Base-by-base conservation (phyloP, 768 basidiomycete species). In the Trametes cingulata region DNA sequence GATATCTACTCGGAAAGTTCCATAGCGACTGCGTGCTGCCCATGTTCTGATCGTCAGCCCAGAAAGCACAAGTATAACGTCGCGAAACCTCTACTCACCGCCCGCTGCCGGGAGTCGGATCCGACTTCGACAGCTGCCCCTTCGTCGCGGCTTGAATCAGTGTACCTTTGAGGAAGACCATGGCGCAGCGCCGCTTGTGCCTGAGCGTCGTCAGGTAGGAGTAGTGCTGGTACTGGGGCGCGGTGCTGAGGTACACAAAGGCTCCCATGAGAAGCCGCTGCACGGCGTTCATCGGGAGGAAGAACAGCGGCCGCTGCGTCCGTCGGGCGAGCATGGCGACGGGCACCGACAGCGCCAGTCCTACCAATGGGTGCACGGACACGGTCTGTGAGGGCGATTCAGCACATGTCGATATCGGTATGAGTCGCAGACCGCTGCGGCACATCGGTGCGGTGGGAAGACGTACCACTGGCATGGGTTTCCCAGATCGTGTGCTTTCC, bases 311-410 rank as follows among this genome's bases (percentile, higher is more conserved):
- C 4, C 24, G 24, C 25, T 22, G 17, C 25, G 39, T 19, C 25
- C 55, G 43, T 17, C 55, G 55, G 6, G 55, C 55, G 5, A 37
- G 22, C 46, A 49, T 49, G 9, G 55, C 46, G 1, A 56, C 19
- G 4, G 55, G 55, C 1, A 49, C 29, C 5, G 25, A 29, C 3
- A n/a, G 39, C n/a, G 12, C 25, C 6, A 56, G 29, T 1, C 46
- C 43, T 8, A 33, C 6, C 1, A 41, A 17, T 2, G 37, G 43
- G 10, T 24, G n/a, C 2, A n/a, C 3, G 19, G 35, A 19, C 20
- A 47, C 47, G 22, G 46, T 36, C 54, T 47, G n/a, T 43, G 3
- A 12, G 13, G 8, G 6, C 6, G 1, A 14, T n/a, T 35, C 29
- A 45, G 39, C 13, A 24, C 2, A 14, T 27, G 1, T 2, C 2